Evolutionary conservation across 352 stramenopile species (phyloP).

Genomic region (Stramenopiles sp.): DNA sequence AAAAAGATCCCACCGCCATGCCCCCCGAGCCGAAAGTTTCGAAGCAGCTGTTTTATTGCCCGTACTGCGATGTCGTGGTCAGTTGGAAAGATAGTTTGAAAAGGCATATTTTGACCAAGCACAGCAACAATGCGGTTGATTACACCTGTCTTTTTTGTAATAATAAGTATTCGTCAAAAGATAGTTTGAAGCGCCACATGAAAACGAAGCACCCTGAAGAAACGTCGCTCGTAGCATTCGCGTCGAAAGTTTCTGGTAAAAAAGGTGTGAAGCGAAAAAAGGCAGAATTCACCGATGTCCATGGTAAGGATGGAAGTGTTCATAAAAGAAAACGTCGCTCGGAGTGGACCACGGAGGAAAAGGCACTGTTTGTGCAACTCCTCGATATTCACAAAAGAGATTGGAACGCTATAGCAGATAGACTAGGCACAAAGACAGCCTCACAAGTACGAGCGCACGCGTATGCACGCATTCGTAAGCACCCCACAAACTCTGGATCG

Average conservation of each 20-base stretch:
- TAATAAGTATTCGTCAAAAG: not conserved
- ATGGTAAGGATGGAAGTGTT: not conserved
- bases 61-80: not conserved
- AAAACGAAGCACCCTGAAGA: not conserved
- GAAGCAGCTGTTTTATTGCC: not conserved
- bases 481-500: no score
- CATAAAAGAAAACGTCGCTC: not conserved
- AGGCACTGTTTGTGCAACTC: not conserved
- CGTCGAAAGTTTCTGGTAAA: not conserved
- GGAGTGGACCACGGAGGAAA: not conserved
- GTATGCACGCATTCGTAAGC: not conserved
- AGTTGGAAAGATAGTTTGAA: not conserved
- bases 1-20: no score
- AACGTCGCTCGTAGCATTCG: not conserved
- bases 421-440: not conserved
- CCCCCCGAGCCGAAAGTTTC: not conserved
- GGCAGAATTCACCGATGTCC: not conserved
- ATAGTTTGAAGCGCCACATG: not conserved
- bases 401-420: not conserved
- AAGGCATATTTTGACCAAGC: not conserved
- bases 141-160: not conserved
- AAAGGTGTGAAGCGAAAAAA: not conserved
- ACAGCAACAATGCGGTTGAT: not conserved
- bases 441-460: not conserved
- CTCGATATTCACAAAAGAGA: not conserved